Evolutionary conservation across 768 basidiomycete species (phyloP), one percentile per base, ranked within the genome.

Genomic region (Russula dissimulans): DNA sequence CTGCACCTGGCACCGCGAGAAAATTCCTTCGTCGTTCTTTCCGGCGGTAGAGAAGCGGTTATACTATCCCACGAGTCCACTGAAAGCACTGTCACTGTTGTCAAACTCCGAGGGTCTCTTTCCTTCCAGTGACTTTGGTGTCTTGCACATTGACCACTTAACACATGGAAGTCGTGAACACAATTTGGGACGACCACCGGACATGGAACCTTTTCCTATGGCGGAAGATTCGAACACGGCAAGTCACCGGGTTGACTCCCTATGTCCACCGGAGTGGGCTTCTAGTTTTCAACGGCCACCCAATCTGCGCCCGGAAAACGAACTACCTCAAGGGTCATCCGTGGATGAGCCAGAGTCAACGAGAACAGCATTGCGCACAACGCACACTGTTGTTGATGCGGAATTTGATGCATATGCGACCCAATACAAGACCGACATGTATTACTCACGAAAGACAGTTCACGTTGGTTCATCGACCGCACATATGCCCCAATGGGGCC

Each of bases 61-160:
- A 34, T 66, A 48, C 41, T 39, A 66, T 57, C 65, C 65, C 14
- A 46, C 64, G 14, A 31, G 34, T 26, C 54, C 59, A 8, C 12
- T 65, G 36, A 43, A 64, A 39, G 57, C 64, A 1, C 12, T 65
- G 34, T 64, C 55, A 14, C 29, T 55, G 29, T 41, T 65, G 36
- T 47, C 47, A 14, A 34, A 59, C 9, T 54, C 51, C 14, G 42
- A 9, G 18, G 47, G 49, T 46, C 29, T 60, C 31, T 39, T 61
- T 41, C 61, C 65, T 18, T 66, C 66, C 42, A 36, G 36, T 15
- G 52, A 64, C 41, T 44, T 26, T 22, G 54, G 47, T 26, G 15
- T 64, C 31, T 36, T 64, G n/a, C 56, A 66, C 36, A 61, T 66
- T 41, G 46, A 62, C 32, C 63, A 44, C 18, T 17, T 62, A 36